Percentiles rank a stretch among this genome's conserved stretches.
These are phyloP conservation scores for Sicyos edulis DNA, from an alignment of 306 rosid genomes.

Conservation along the genomic window DNA sequence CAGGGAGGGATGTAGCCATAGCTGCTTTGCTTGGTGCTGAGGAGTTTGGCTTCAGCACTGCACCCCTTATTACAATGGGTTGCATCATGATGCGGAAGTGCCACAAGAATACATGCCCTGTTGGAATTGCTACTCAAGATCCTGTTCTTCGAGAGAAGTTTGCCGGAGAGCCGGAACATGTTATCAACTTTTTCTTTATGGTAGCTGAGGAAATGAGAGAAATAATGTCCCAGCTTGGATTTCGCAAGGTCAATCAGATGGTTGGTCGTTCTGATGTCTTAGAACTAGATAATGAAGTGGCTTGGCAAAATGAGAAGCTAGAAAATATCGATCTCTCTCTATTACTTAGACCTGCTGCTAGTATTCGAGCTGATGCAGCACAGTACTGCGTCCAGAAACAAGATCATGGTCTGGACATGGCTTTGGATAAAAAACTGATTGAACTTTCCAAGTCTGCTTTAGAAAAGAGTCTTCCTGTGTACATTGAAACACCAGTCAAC, in stretches of 20 bases:
- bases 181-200: constrained; percentile 93
- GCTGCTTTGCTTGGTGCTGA: constrained; percentile 99
- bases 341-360: constrained; percentile 91
- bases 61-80: constrained; percentile 95
- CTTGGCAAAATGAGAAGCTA: constrained; percentile 69
- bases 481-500: constrained; percentile 64
- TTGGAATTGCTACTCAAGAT: constrained; percentile 98
- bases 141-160: constrained; percentile 96
- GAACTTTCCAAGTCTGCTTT: constrained; percentile 64
- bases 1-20: constrained; percentile 97
- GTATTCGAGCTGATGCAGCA: constrained; percentile 86
- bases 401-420: constrained; percentile 90
- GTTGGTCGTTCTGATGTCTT: constrained; percentile 95
- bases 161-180: constrained; percentile 99
- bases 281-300: constrained; percentile 81
- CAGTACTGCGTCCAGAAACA: constrained; percentile 90
- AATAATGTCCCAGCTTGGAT: constrained; percentile 87
- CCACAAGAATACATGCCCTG: constrained; percentile 98
- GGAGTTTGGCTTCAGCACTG: constrained; percentile 98
- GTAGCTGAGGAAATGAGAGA: constrained; percentile 93
- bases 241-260: constrained; percentile 77
- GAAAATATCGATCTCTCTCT: constrained; percentile 80
- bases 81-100: constrained; percentile 99
- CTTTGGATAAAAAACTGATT: constrained; percentile 76
- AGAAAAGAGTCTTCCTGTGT: constrained; percentile 81